Conservation (phyloP, 1,284 basidiomycete species). For the Rhodotorula sp. region DNA sequence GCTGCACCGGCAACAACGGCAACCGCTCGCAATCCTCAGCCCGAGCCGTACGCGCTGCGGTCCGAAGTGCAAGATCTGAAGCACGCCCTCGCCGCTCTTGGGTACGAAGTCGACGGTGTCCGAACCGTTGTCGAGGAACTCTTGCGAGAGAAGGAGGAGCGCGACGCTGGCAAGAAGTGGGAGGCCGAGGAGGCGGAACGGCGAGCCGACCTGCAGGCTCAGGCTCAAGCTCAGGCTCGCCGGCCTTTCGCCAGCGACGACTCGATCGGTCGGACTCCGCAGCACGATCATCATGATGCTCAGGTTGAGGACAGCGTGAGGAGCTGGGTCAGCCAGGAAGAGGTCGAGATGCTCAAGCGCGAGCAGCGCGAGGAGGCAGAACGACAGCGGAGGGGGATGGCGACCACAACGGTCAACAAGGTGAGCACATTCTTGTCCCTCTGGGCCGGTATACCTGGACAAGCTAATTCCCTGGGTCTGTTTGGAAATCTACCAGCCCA, state of each 20-base stretch:
- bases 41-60: conserved; percentile 3
- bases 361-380: conserved; percentile 5
- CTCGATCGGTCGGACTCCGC: background rate
- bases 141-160: conserved; percentile 26
- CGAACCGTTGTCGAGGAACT: conserved; percentile 37
- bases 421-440: background rate
- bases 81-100: conserved; percentile 28
- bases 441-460: background rate
- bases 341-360: conserved; percentile 9
- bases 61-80: conserved; percentile 29
- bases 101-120: conserved; percentile 38
- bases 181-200: conserved; percentile 24
- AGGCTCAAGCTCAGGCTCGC: background rate
- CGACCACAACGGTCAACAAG: background rate
- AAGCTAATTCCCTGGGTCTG: too few relatives aligned
- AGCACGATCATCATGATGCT: background rate
- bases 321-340: conserved; percentile 1
- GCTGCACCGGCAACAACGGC: background rate
- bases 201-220: background rate
- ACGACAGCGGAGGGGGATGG: background rate
- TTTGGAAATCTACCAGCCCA: background rate
- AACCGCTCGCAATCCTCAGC: too few relatives aligned
- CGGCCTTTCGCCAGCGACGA: background rate
- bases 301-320: background rate
- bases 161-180: conserved; percentile 9